phyloP scores from a whole-genome alignment of 2,329 filamentous ascomycete genomes.

The Akanthomyces uredinophilus region DNA sequence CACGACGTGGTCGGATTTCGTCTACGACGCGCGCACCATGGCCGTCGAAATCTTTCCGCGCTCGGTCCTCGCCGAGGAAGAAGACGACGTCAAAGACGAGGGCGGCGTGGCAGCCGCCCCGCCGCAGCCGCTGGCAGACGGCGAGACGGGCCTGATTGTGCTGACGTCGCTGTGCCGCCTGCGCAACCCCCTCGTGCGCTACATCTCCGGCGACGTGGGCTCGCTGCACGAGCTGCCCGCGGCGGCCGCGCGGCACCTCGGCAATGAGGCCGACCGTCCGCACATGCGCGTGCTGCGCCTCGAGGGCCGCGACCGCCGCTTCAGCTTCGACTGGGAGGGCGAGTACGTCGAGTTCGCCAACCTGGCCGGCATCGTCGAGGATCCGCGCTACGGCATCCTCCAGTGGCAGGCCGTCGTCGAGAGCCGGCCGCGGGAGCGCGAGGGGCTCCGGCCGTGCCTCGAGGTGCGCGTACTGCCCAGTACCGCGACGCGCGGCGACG shows the following conservation, averaged over 20 bases:
- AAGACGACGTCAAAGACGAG: not conserved
- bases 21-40: slow-evolving; percentile 33
- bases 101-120: not conserved
- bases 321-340: slow-evolving; percentile 39
- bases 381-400: slow-evolving; percentile 26
- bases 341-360: slow-evolving; percentile 33
- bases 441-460: slow-evolving; percentile 19
- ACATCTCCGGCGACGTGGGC: slow-evolving; percentile 37
- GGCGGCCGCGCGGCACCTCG: not conserved
- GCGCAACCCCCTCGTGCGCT: slow-evolving; percentile 39
- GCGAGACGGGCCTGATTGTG: slow-evolving; percentile 33
- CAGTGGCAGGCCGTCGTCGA: slow-evolving; percentile 40
- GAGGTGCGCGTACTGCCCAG: slow-evolving; percentile 9
- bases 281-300: slow-evolving; percentile 33
- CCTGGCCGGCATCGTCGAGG: slow-evolving; percentile 23
- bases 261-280: slow-evolving; percentile 21
- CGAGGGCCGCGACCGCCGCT: slow-evolving; percentile 35
- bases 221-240: slow-evolving; percentile 33
- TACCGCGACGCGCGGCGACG: not conserved
- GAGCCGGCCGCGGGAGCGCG: slow-evolving; percentile 9
- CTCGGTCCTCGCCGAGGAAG: slow-evolving; percentile 7
- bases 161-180: slow-evolving; percentile 38
- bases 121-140: slow-evolving; percentile 22
- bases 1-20: slow-evolving; percentile 27
- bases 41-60: slow-evolving; percentile 33